Evolutionary conservation across 1,284 basidiomycete genomes (phyloP), one percentile per base, ranked within the genome.

Genomic region (Tilletiaria anomala): DNA sequence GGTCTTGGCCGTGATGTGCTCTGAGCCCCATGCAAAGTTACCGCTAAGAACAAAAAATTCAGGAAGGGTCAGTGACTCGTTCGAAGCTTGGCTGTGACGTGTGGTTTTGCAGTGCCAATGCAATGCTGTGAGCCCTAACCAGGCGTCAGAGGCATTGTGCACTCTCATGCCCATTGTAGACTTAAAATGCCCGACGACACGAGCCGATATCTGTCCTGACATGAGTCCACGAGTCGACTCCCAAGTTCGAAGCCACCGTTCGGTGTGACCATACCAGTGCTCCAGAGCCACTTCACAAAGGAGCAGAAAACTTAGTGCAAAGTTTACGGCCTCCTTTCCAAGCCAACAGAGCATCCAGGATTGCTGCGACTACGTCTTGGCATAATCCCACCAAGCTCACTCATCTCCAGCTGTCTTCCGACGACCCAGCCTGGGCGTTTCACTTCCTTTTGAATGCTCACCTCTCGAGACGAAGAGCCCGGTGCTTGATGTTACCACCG

Each of bases 1-100:
- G 32, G 61, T 57, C 63, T 65, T 65, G 53, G 56, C 54, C 10
- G 63, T 65, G 43, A 65, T 61, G 61, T 62, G 55, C 52, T 65
- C 63, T 20, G 63, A 65, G 29, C 63, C 63, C 62, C 63, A 65
- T 29, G 63, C 61, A 32, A 64, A 65, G 63, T 65, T 65, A 53
- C 63, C 62, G 34, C 58, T 57, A 33, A 6, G 16, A 32, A 26
- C 15, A 15, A 19, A 23, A 19, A 19, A 22, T 15, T 18, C 16
- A 34, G 20, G 10, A 35, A 35, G 12, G 31, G 31, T 32, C n/a
- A n/a, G n/a, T n/a, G n/a, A 32, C 16, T 11, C 14, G 5, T 14
- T 33, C 32, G 11, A 10, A 10, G 32, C 5, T 5, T 10, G 24
- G 24, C 24, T 8, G n/a, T n/a, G n/a, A n/a, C n/a, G n/a, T n/a